These are phyloP conservation scores for Didymella glomerata DNA, from an alignment of 2,329 filamentous ascomycete genomes.

Conservation along the genomic window DNA sequence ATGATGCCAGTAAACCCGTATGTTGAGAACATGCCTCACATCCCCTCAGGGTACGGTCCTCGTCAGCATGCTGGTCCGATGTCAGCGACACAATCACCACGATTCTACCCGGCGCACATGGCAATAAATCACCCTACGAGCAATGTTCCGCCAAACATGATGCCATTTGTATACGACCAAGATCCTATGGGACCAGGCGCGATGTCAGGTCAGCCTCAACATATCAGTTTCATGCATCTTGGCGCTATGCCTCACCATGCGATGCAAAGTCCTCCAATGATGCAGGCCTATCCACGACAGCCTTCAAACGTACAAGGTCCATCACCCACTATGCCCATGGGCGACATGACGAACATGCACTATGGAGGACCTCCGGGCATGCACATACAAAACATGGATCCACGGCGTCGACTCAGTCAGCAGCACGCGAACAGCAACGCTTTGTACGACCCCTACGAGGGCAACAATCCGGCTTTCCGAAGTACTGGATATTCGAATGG, in stretches of 20 bases:
- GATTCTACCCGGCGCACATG: conserved; percentile 22
- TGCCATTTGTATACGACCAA: conserved; percentile 27
- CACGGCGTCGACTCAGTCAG: conserved; percentile 26
- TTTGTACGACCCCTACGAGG: conserved; percentile 44
- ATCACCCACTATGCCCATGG: conserved; percentile 29
- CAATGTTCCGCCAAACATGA: conserved; percentile 16
- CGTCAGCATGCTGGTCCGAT: conserved; percentile 27
- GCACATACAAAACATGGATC: conserved; percentile 21
- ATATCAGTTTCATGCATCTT: conserved; percentile 21
- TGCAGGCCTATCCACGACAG: conserved; percentile 27
- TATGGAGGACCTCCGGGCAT: conserved; percentile 19
- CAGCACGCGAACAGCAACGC: conserved; percentile 7
- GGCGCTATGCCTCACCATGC: conserved; percentile 23
- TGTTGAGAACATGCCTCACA: conserved; percentile 32
- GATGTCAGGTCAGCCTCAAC: conserved; percentile 24
- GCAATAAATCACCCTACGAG: conserved; percentile 25
- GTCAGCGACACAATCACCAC: conserved; percentile 27
- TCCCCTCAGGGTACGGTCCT: conserved; percentile 23
- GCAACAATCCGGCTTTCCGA: conserved; percentile 33
- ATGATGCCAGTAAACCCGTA: conserved; percentile 19
- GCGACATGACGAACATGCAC: conserved; percentile 43
- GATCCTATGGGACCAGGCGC: conserved; percentile 20
- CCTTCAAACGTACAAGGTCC: conserved; percentile 5
- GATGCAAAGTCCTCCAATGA: conserved; percentile 23
- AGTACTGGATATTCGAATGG: conserved; percentile 20